Percentiles rank a stretch among this genome's conserved stretches.
phyloP scores from a whole-genome alignment of 1,284 basidiomycete genomes.

The Moesziomyces antarcticus region DNA sequence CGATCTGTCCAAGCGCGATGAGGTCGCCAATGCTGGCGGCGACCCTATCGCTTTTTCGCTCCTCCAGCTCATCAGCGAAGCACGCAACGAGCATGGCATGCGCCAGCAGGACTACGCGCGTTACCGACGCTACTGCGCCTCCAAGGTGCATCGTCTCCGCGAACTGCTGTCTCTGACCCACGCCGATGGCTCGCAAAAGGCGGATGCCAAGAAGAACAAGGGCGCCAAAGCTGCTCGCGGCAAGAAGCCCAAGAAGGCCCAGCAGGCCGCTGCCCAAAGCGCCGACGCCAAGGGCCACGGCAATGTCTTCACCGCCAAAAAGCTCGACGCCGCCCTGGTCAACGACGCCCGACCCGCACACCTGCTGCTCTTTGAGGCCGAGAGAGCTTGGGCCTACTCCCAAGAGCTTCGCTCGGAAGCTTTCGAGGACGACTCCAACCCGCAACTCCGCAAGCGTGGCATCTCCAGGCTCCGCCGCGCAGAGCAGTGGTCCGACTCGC shows the following conservation, averaged over 20 bases:
- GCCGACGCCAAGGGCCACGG: slow-evolving; percentile 75
- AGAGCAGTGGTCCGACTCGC: slow-evolving; percentile 82
- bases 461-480: slow-evolving; percentile 85
- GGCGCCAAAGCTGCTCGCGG: slow-evolving; percentile 22
- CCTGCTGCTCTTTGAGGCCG: slow-evolving; percentile 85
- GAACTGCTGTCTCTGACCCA: slow-evolving; percentile 85
- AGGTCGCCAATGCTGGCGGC: slow-evolving; percentile 23
- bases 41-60: slow-evolving; percentile 71
- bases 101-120: slow-evolving; percentile 87
- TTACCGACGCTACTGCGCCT: slow-evolving; percentile 88
- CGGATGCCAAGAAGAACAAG: slow-evolving; percentile 34
- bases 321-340: slow-evolving; percentile 51
- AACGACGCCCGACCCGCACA: slow-evolving; percentile 67
- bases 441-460: slow-evolving; percentile 77
- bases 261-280: slow-evolving; percentile 55
- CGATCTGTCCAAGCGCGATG: slow-evolving; percentile 30
- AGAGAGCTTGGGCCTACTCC: slow-evolving; percentile 90
- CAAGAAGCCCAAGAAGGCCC: slow-evolving; percentile 55
- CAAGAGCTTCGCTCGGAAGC: slow-evolving; percentile 79
- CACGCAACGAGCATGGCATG: slow-evolving; percentile 88
- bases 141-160: slow-evolving; percentile 86
- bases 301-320: slow-evolving; percentile 77
- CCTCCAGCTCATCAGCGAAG: slow-evolving; percentile 84
- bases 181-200: slow-evolving; percentile 40
- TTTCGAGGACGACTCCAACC: slow-evolving; percentile 72